Base-by-base conservation (phyloP, 495 filamentous ascomycete genomes). In the Xylaria flabelliformis region DNA sequence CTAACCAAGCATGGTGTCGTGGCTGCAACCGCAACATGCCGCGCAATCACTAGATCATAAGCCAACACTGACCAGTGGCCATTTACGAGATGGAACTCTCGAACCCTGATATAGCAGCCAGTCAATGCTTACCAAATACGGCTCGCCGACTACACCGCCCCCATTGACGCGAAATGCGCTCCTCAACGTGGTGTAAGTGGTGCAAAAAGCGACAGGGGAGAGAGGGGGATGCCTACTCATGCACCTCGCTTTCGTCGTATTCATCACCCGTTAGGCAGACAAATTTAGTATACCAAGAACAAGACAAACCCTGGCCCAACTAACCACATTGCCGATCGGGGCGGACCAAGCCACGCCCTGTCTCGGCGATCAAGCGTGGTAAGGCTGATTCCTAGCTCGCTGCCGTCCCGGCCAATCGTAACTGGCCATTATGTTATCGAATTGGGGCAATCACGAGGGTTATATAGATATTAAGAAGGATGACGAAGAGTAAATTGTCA, bases 161-260 rank as follows among this genome's bases (percentile, higher is more conserved):
- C 70, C 42, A 29, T 41, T 58, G 36, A 39, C 51, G 65, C 63
- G n/a, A 64, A 61, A 64, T 48, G 24, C 42, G 39, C 21, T 8
- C 63, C 42, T 5, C 21, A 8, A 39, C 36, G 8, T 50, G 4
- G 24, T 64, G 41, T 26, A 46, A 24, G 55, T 32, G 1, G 29
- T 46, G 42, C 1, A 34, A 50, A 13, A 42, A 4, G 36, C 26
- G 36, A 58, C 36, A 19, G 44, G 24, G 39, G 17, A n/a, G 32
- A 19, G 15, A n/a, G n/a, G n/a, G n/a, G n/a, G n/a, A n/a, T n/a
- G 13, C 3, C n/a, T 19, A 17, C 9, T 62, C 21, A 70, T 61
- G 70, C 61, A 72, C 29, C 51, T 72, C 63, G 70, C 53, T 36
- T 66, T 72, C 70, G 53, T 64, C 70, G 70, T 72, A 63, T 70